Percentiles rank a stretch among this genome's conserved stretches.
Conservation (phyloP, 192 early-diverging fungal genomes). For the Phycomyces nitens region DNA sequence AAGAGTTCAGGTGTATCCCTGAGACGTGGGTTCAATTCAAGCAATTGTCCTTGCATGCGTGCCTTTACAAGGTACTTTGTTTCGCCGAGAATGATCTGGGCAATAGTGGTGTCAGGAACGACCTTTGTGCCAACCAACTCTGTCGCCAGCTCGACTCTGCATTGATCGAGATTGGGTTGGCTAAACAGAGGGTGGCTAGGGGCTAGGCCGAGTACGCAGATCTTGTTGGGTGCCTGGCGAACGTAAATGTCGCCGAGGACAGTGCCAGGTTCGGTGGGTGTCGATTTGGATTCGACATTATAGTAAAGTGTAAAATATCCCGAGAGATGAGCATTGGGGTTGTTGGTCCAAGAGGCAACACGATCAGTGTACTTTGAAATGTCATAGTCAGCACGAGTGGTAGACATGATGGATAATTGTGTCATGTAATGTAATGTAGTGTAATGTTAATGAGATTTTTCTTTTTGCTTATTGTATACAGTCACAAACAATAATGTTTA, state of each 20-base stretch:
- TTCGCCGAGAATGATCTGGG: background rate
- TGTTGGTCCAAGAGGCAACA: background rate
- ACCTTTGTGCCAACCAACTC: slow-evolving; percentile 7
- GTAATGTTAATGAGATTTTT: too few species aligned
- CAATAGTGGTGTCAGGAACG: background rate
- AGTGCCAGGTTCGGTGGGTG: background rate
- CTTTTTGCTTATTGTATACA: too few species aligned
- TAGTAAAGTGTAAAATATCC: slow-evolving; percentile 16
- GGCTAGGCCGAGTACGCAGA: slow-evolving; percentile 8
- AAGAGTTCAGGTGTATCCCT: slow-evolving; percentile 4
- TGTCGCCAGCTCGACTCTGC: background rate
- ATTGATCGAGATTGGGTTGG: background rate
- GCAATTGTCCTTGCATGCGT: slow-evolving; percentile 14
- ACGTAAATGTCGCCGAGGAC: slow-evolving; percentile 6
- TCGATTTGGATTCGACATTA: background rate
- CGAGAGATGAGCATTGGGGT: slow-evolving; percentile 6
- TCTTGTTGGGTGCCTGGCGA: slow-evolving; percentile 21
- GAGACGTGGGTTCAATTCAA: slow-evolving; percentile 13
- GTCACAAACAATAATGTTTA: too few species aligned
- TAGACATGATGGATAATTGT: too few species aligned
- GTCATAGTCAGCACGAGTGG: background rate
- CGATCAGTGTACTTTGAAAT: background rate
- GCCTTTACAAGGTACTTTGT: background rate
- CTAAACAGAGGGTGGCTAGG: background rate
- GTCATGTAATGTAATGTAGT: too few species aligned